These are phyloP conservation scores for Yamadazyma sp. DNA, from an alignment of 1,139 yeast species.

Conservation along the genomic window DNA sequence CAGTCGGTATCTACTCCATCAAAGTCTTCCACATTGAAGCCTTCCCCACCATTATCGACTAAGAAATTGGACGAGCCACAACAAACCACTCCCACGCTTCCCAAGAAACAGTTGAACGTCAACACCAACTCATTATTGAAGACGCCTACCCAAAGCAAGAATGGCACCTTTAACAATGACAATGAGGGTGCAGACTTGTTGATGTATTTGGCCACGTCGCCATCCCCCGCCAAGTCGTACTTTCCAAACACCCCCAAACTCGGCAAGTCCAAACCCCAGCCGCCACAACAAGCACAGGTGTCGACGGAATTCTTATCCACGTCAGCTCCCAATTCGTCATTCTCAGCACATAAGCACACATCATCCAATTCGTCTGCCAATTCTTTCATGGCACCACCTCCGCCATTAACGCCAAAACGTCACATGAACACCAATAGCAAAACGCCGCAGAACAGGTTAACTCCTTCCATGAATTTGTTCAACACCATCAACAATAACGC, in stretches of 20 bases:
- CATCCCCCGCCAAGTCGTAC: constrained; percentile 62
- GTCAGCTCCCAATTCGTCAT: constrained; percentile 19
- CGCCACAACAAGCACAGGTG: not conserved
- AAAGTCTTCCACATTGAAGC: constrained; percentile 26
- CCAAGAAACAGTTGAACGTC: constrained; percentile 22
- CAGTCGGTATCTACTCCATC: constrained; percentile 26
- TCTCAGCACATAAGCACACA: constrained; percentile 15
- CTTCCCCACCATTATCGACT: constrained; percentile 34
- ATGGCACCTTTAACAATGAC: constrained; percentile 33
- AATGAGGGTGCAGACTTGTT: constrained; percentile 84
- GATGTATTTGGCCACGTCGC: constrained; percentile 82
- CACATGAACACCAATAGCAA: constrained; percentile 27
- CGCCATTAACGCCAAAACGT: constrained; percentile 49
- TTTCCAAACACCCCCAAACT: constrained; percentile 34
- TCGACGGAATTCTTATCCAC: constrained; percentile 2
- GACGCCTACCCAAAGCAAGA: constrained; percentile 38
- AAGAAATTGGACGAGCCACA: constrained; percentile 13
- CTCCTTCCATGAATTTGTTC: constrained; percentile 42
- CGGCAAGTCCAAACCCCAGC: constrained; percentile 4
- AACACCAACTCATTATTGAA: constrained; percentile 22
- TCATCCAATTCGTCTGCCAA: constrained; percentile 19
- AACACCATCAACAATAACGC: constrained; percentile 17
- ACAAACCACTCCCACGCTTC: constrained; percentile 37
- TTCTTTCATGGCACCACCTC: constrained; percentile 41
- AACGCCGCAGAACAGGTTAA: constrained; percentile 46